Evolutionary conservation across 495 filamentous ascomycete species (phyloP), one percentile per base, ranked within the genome.

Genomic region (Choiromyces venosus): DNA sequence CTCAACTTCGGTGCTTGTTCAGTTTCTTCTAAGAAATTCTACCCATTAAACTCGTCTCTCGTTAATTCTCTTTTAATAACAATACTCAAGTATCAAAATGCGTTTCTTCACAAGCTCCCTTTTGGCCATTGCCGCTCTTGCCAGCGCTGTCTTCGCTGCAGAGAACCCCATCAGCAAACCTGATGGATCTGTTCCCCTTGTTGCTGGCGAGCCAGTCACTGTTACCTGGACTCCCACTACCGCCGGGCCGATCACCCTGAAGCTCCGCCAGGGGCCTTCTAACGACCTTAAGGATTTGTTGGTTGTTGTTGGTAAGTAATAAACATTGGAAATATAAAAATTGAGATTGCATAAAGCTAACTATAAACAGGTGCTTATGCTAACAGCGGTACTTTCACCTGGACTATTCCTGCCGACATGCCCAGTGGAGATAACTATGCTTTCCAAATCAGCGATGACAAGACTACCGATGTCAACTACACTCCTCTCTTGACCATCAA

Each of bases 161-260:
- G 71, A 76, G 70, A 91, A 91, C 79, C 82, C 89, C 61, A 87
- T 91, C 81, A 71, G 69, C 75, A 77, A 76, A 16, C 89, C 89
- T 36, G 83, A 84, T 74, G 81, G 87, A 72, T 82, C 83, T 75
- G 80, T 85, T 80, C 74, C 82, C 65, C 87, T 91, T 33, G 84
- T 85, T 6, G 87, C 83, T 70, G 88, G 89, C 73, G 78, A 83
- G 75, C 75, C 84, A 40, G 90, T 83, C 84, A 81, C 78, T 70
- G 88, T 91, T 83, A 90, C 84, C 66, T 91, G 89, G 89, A 74
- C 82, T 2, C 82, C 84, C 35, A 84, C 83, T 73, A 83, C 82
- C 8, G 18, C 2, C 9, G 37, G 33, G 16, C 33, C 65, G 19
- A 6, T 74, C 66, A 71, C 46, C 56, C 37, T 79, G 52, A 72